A percentile compares a stretch with the other conserved stretches of the same genome.
These are phyloP conservation scores for Aspergillus funiculosus DNA, from an alignment of 495 filamentous ascomycete genomes.

Conservation along the genomic window DNA sequence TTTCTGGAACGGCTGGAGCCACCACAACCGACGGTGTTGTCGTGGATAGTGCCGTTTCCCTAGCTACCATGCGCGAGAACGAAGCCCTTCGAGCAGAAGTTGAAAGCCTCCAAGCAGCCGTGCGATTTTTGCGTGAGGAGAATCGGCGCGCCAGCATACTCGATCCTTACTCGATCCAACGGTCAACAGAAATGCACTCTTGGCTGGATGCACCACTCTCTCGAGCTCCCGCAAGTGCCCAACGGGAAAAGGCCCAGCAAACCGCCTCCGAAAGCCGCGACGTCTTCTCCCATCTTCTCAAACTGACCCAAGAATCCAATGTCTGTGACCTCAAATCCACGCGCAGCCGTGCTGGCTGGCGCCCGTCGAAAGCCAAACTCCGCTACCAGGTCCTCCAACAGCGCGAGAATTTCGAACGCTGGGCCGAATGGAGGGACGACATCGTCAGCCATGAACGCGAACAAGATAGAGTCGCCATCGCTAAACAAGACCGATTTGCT, in stretches of 20 bases:
- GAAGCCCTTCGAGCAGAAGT: constrained; percentile 67
- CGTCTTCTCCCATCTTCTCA: constrained; percentile 64
- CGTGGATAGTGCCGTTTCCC: constrained; percentile 39
- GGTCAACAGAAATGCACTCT: constrained; percentile 43
- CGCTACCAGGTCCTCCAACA: constrained; percentile 55
- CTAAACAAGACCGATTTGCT: constrained; percentile 33
- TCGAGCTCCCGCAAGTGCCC: constrained; percentile 36
- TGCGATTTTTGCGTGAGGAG: constrained; percentile 74
- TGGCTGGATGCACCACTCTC: constrained; percentile 62
- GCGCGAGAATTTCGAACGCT: constrained; percentile 55
- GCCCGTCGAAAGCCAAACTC: constrained; percentile 52
- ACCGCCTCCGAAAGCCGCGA: constrained; percentile 64
- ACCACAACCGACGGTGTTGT: constrained; percentile 37
- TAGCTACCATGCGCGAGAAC: constrained; percentile 66
- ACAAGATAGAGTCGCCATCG: constrained; percentile 35
- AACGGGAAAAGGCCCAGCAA: constrained; percentile 52
- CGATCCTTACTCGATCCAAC: constrained; percentile 56
- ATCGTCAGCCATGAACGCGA: constrained; percentile 45
- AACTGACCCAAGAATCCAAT: constrained; percentile 54
- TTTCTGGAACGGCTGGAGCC: constrained; percentile 49
- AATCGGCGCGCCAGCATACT: constrained; percentile 59
- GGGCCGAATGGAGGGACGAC: constrained; percentile 55
- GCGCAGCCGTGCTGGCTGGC: constrained; percentile 53
- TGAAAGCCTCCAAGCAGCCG: constrained; percentile 60
- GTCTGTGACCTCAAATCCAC: constrained; percentile 50